phyloP scores from a whole-genome alignment of 2,329 filamentous ascomycete species.

The Mycogone perniciosa region DNA sequence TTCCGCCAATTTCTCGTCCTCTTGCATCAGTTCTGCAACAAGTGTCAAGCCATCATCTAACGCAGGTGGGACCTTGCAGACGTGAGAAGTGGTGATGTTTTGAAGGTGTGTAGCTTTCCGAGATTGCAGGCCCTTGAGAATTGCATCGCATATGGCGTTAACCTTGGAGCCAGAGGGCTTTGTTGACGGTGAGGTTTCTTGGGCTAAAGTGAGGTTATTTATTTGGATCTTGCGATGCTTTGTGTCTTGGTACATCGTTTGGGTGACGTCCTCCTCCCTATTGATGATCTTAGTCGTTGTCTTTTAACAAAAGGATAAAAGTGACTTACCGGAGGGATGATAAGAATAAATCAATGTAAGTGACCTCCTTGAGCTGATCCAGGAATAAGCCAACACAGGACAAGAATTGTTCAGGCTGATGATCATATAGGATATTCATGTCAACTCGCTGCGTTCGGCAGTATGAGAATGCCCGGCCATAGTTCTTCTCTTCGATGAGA shows the following conservation, averaged over 20 bases:
- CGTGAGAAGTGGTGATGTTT: constrained; percentile 89
- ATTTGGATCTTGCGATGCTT: constrained; percentile 35
- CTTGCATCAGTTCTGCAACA: constrained; percentile 66
- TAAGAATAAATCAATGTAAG: constrained; percentile 85
- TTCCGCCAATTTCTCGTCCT: constrained; percentile 68
- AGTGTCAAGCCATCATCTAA: constrained; percentile 77
- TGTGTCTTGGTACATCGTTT: constrained; percentile 91
- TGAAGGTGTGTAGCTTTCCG: constrained; percentile 65
- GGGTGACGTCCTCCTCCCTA: constrained; percentile 83
- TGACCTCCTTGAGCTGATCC: constrained; percentile 72
- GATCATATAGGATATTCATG: constrained; percentile 95
- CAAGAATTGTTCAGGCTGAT: constrained; percentile 82
- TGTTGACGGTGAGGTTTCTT: constrained; percentile 13
- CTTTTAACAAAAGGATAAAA: not conserved
- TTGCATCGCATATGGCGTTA: constrained; percentile 81
- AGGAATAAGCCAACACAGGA: constrained; percentile 69
- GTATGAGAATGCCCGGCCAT: constrained; percentile 74
- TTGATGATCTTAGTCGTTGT: constrained; percentile 22
- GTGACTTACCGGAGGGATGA: constrained; percentile 66
- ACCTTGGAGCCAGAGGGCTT: constrained; percentile 52
- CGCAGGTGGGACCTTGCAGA: constrained; percentile 88
- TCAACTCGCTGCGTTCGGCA: constrained; percentile 93
- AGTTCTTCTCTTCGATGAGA: constrained; percentile 74
- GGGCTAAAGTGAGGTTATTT: constrained; percentile 5
- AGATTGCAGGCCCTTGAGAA: constrained; percentile 60